Percentiles rank a stretch among this genome's conserved stretches.
Evolutionary conservation across 345 rosid species (phyloP).

Genomic region (Iberis pinnata): DNA sequence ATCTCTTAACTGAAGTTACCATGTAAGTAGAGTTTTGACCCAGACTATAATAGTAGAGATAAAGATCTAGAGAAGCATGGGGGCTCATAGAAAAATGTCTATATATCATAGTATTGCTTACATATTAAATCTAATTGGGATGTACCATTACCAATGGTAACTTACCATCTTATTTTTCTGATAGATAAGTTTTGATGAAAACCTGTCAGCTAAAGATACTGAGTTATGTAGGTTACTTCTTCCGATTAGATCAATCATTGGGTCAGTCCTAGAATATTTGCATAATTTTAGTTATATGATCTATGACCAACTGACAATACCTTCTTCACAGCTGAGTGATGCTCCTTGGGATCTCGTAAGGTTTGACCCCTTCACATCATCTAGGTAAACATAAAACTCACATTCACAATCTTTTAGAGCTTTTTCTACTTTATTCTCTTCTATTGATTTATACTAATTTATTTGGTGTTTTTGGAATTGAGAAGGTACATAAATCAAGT

Average conservation of each 20-base stretch:
- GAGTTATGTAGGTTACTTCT: no score
- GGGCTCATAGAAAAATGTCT: neutral
- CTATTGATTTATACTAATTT: neutral
- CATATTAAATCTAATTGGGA: neutral
- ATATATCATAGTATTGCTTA: neutral
- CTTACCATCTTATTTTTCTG: neutral
- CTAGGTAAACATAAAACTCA: constrained; percentile 16
- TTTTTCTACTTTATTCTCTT: neutral
- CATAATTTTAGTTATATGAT: neutral
- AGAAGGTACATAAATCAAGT: constrained; percentile 21
- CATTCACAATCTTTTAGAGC: neutral
- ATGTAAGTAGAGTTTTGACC: no score
- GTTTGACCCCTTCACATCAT: neutral
- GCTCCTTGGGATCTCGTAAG: constrained; percentile 12
- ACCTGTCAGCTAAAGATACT: neutral
- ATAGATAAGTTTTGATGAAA: neutral
- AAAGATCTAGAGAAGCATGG: neutral
- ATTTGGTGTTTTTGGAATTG: constrained; percentile 6
- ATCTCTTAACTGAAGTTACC: neutral
- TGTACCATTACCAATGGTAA: no score
- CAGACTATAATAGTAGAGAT: neutral
- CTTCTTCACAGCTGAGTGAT: constrained; percentile 21
- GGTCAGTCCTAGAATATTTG: constrained; percentile 8
- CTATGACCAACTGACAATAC: neutral
- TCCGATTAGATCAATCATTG: neutral